Evolutionary conservation across 306 rosid genomes (phyloP).

Genomic region (Citrullus amarus): DNA sequence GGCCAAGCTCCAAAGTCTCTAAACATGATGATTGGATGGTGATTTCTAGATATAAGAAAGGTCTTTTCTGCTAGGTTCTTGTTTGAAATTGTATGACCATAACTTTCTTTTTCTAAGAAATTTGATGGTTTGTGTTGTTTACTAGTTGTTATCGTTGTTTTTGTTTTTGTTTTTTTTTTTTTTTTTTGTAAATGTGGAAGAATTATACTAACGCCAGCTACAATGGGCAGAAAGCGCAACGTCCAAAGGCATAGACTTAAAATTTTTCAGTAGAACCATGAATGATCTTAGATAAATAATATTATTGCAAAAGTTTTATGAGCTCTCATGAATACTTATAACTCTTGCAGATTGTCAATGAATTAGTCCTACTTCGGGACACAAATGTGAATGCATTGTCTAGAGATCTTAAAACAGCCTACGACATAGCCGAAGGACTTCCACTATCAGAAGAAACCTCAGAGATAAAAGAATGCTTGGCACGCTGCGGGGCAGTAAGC

Average conservation of each 20-base stretch:
- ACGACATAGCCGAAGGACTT: slow-evolving; percentile 79
- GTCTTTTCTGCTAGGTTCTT: not conserved
- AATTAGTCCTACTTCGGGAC: slow-evolving; percentile 38
- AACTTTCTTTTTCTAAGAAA: not conserved
- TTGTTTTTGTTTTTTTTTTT: no score
- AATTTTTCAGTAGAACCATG: not conserved
- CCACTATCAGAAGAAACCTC: slow-evolving; percentile 49
- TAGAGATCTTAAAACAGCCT: slow-evolving; percentile 72
- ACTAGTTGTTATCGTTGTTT: not conserved
- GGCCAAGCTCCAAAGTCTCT: not conserved
- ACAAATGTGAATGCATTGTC: slow-evolving; percentile 67
- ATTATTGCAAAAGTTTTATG: not conserved
- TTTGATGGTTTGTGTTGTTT: not conserved
- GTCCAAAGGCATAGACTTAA: not conserved
- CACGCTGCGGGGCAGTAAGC: slow-evolving; percentile 45
- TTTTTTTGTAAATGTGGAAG: not conserved
- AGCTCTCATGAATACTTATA: not conserved
- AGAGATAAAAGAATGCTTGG: slow-evolving; percentile 41
- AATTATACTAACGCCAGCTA: not conserved
- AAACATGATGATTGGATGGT: slow-evolving; percentile 1
- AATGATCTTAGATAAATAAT: not conserved
- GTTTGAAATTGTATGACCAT: not conserved
- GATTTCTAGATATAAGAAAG: not conserved
- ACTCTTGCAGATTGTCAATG: slow-evolving; percentile 72
- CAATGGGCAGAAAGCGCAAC: not conserved